Base-by-base conservation (phyloP, 768 basidiomycete species). In the Kwoniella newhampshirensis region DNA sequence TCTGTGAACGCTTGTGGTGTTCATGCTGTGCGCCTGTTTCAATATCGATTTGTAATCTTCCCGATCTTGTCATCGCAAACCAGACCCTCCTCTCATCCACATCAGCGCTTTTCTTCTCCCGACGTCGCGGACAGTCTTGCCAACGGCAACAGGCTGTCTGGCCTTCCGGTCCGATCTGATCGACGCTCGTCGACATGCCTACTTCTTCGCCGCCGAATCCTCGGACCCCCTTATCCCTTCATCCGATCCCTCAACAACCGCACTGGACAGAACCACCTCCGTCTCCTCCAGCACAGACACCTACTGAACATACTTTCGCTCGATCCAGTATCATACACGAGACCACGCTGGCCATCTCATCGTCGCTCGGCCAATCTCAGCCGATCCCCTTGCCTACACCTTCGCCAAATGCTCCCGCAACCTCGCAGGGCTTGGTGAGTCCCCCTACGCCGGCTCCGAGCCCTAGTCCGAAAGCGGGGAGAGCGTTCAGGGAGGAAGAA, bases 361-460 rank as follows among this genome's bases (percentile, higher is more conserved):
- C 56, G 2, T 26, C 50, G 15, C 39, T 58, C 21, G 43, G 20
- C 28, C 42, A 44, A 18, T 7, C 40, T 42, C 56, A 58, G 32
- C 56, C 56, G 23, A 51, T 58, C 36, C 56, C 56, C 3, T 36
- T 58, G 25, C 56, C 56, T 12, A 58, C 56, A 1, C 56, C 56
- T 7, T 58, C 56, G n/a, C 56, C 56, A 12, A 27, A 41, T 26
- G 30, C 42, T 6, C 41, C 30, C 17, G 25, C 30, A 23, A 50
- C 47, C 20, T 20, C 37, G 32, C 32, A 32, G 15, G 46, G 26
- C 2, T 36, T 43, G 5, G 48, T 59, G 0, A 59, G 57, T 32
- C 70, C 70, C 20, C 70, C 70, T 18, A 72, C 70, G 32, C 70
- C 70, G 17, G 70, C 70, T 12, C 70, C 70, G 8, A 69, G 67